phyloP scores from a whole-genome alignment of 192 early-diverging fungal genomes.

The Helicostylum pulchrum region DNA sequence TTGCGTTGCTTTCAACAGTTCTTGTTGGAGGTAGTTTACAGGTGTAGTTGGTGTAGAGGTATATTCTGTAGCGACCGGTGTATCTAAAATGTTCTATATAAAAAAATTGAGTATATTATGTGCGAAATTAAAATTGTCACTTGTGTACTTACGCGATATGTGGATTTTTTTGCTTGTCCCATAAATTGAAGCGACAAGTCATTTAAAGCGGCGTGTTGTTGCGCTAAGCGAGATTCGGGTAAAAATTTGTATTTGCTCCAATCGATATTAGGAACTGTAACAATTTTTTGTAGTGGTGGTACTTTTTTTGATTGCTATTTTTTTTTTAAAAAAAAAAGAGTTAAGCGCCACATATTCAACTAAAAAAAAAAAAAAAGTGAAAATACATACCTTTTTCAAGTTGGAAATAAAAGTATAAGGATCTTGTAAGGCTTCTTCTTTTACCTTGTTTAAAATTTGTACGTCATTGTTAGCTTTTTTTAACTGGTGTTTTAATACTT shows the following conservation, averaged over 20 bases:
- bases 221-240: constrained; percentile 28
- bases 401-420: constrained; percentile 40
- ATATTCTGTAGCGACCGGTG: not conserved
- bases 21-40: constrained; percentile 9
- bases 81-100: constrained; percentile 31
- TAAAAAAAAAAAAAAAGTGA: too few species aligned
- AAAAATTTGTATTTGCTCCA: constrained; percentile 31
- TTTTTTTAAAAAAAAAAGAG: not conserved
- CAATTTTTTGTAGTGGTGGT: constrained; percentile 32
- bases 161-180: not conserved
- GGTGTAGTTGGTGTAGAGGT: constrained; percentile 2
- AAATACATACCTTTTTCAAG: constrained; percentile 1
- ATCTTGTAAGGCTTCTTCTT: constrained; percentile 40
- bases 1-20: constrained; percentile 22
- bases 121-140: not conserved
- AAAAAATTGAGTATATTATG: not conserved
- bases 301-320: not conserved
- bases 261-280: constrained; percentile 33
- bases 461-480: constrained; percentile 43
- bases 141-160: constrained; percentile 11
- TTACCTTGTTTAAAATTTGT: constrained; percentile 34
- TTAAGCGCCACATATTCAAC: not conserved
- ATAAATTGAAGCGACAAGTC: constrained; percentile 4
- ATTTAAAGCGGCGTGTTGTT: constrained; percentile 19
- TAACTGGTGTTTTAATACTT: constrained; percentile 36